A percentile compares a stretch with the other conserved stretches of the same genome.
Evolutionary conservation across 2,329 filamentous ascomycete genomes (phyloP).

Genomic region (Pseudocercospora fijiensis): DNA sequence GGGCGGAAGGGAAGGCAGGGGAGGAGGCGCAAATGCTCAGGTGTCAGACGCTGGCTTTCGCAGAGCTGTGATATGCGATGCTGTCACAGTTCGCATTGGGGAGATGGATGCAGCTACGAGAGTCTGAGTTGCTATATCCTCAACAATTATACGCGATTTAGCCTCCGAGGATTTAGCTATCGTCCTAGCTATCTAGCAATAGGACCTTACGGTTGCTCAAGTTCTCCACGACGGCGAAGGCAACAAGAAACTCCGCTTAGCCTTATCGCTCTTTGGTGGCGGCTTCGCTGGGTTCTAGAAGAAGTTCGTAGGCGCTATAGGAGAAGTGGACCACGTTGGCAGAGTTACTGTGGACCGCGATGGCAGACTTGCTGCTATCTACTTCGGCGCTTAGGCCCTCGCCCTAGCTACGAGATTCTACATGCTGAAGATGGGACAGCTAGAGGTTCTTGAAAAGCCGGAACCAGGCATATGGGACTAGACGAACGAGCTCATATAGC

Average conservation of each 20-base stretch:
- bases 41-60: too few species aligned
- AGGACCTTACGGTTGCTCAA: not conserved
- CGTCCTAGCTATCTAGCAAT: not conserved
- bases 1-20: not conserved
- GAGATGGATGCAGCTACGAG: too few species aligned
- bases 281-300: not conserved
- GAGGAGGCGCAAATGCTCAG: too few species aligned
- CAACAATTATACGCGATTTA: not conserved
- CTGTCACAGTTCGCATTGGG: too few species aligned
- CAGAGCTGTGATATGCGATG: too few species aligned
- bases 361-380: not conserved
- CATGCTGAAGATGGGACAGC: not conserved
- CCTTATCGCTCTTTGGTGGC: not conserved
- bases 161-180: not conserved
- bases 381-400: not conserved
- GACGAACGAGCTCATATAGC: not conserved
- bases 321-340: not conserved
- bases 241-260: not conserved
- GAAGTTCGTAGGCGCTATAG: not conserved
- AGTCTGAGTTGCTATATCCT: too few species aligned
- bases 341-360: not conserved
- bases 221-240: not conserved
- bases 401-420: not conserved
- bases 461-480: not conserved
- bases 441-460: not conserved